phyloP scores from a whole-genome alignment of 495 filamentous ascomycete genomes.

The Cryomyces antarcticus region DNA sequence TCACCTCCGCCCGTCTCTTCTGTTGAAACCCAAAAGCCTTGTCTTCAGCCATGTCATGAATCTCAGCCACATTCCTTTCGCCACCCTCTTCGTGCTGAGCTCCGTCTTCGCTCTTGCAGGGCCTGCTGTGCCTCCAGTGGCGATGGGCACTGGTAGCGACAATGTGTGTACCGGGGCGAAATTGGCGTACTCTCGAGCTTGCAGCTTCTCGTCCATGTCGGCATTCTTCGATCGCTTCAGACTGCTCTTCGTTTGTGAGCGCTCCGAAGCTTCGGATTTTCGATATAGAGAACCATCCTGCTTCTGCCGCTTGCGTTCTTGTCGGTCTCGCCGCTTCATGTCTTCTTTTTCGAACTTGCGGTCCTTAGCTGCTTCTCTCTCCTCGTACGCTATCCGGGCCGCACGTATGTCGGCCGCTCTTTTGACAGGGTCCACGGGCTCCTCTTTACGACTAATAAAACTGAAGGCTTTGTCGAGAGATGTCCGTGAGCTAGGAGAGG shows the following conservation, averaged over 20 bases:
- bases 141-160: conserved; percentile 4
- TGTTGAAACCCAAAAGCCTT: conserved; percentile 1
- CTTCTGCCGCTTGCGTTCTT: conserved; percentile 1
- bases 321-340: conserved; percentile 25
- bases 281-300: conserved; percentile 3
- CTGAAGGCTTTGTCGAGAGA: conserved; percentile 38
- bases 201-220: background rate
- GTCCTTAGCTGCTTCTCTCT: conserved; percentile 38
- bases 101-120: conserved; percentile 2
- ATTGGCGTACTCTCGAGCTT: conserved; percentile 8
- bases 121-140: conserved; percentile 4
- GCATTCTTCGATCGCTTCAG: too few relatives aligned
- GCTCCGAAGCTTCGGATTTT: conserved; percentile 2
- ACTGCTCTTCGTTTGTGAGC: background rate
- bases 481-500: conserved; percentile 29
- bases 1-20: too few relatives aligned
- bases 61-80: conserved; percentile 12
- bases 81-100: conserved; percentile 5
- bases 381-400: conserved; percentile 26
- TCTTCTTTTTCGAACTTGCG: conserved; percentile 34
- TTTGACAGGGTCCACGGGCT: conserved; percentile 28
- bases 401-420: conserved; percentile 32
- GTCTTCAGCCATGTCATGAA: conserved; percentile 17
- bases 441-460: conserved; percentile 22
- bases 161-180: conserved; percentile 5